Evolutionary conservation across 495 filamentous ascomycete genomes (phyloP).

Genomic region (Aspergillus taichungensis): DNA sequence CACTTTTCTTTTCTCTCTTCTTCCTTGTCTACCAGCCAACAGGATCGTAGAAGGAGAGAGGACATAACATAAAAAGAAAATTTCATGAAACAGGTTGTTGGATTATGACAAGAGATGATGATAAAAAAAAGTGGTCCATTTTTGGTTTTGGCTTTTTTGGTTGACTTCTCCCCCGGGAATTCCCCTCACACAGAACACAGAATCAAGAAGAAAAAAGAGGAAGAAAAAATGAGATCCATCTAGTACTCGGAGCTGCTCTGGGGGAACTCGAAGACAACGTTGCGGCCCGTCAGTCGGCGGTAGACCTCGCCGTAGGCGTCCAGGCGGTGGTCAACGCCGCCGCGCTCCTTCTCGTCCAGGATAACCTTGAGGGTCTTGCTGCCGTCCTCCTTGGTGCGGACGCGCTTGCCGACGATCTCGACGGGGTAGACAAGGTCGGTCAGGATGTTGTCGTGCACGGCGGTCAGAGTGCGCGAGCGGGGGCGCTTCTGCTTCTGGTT

Average conservation of each 20-base stretch:
- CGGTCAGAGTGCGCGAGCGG: constrained; percentile 90
- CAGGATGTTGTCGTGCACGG: constrained; percentile 96
- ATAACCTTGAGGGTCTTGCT: constrained; percentile 96
- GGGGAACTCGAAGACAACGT: constrained; percentile 95
- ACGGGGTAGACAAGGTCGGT: constrained; percentile 96
- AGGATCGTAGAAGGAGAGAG: no score
- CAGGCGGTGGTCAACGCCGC: constrained; percentile 94
- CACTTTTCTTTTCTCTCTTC: no score
- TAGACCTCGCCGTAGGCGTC: constrained; percentile 99
- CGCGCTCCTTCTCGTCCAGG: constrained; percentile 98
- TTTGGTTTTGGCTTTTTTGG: no score
- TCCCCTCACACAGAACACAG: no score
- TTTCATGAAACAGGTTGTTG: no score
- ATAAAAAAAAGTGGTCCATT: no score
- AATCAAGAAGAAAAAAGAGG: constrained; percentile 3
- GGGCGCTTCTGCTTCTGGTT: constrained; percentile 96
- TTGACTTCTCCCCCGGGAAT: no score
- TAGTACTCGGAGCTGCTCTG: constrained; percentile 78
- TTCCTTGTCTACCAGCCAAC: no score
- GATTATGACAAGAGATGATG: background rate
- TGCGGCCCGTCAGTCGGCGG: constrained; percentile 86
- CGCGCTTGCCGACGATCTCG: constrained; percentile 98
- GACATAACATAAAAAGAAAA: no score
- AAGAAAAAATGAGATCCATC: constrained; percentile 18
- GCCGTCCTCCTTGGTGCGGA: constrained; percentile 93